Base-by-base conservation (phyloP, 129 eudicot species). In the Flaveria linearis region DNA sequence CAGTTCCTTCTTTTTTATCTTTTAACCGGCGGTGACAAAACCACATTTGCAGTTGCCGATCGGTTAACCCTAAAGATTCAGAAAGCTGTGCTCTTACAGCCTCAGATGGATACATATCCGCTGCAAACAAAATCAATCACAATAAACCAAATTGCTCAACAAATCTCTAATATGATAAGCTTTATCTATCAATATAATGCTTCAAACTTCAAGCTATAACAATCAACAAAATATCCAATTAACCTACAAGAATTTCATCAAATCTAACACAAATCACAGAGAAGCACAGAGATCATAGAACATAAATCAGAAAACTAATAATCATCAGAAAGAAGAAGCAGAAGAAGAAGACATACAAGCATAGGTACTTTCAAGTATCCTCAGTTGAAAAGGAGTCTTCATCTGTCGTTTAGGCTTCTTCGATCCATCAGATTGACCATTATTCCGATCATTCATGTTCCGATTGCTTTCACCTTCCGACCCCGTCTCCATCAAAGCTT, bases 41-140 rank as follows among this genome's bases (percentile, higher is more conserved):
- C 99, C 99, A 95, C 99, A 95, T 95, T 83, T 95, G 99, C 82
- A 95, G 84, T 65, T 95, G 99, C 36, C 99, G 61, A 62, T 95
- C 99, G 1, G 96, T 74, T 66, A 95, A 80, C 63, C 88, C 90
- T 47, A 91, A 81, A 65, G 80, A 82, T 51, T 73, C 87, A 0
- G 99, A 91, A 13, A 95, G 87, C 57, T 95, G 87, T 42, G 87
- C 92, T 76, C 99, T 83, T 5, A 84, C 82, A 0, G 91, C 87
- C 87, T 95, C 99, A 1, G 97, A 86, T 4, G 99, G 99, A 76
- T 95, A 95, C 82, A 69, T 88, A 77, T 86, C 96, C 80, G 78
- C 99, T 95, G 94, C 83, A 83, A 60, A 28, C 45, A 67, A 68
- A 7, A 11, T 12, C 41, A 25, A 61, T 12, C 67, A 26, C 67